phyloP scores from a whole-genome alignment of 1,284 basidiomycete genomes.

The Microbotryum saponariae region DNA sequence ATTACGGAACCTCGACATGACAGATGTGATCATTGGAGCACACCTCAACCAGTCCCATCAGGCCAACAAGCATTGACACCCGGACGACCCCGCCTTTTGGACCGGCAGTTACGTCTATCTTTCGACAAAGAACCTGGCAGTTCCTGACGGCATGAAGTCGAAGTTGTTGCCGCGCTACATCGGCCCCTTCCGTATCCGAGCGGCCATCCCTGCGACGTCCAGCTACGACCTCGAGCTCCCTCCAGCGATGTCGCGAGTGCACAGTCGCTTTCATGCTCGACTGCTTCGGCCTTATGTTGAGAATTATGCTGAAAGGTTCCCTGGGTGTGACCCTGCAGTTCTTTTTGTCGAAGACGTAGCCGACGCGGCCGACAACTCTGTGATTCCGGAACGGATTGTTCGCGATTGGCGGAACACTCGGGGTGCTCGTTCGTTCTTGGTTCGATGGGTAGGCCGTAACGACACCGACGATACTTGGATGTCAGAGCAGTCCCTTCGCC shows the following conservation, averaged over 20 bases:
- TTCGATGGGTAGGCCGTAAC: too few relatives aligned
- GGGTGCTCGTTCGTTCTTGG: too few relatives aligned
- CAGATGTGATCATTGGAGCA: conserved; percentile 8
- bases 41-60: conserved; percentile 3
- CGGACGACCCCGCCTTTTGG: neutral
- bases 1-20: neutral
- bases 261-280: too few relatives aligned
- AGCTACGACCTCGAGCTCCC: conserved; percentile 3
- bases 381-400: too few relatives aligned
- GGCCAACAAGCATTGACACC: neutral
- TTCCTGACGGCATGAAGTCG: neutral
- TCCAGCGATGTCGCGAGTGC: neutral
- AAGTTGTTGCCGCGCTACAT: conserved; percentile 8
- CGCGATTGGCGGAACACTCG: too few relatives aligned
- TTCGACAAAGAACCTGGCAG: neutral
- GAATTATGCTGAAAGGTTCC: too few relatives aligned
- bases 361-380: too few relatives aligned
- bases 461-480: too few relatives aligned
- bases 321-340: too few relatives aligned
- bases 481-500: too few relatives aligned
- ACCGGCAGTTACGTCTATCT: conserved; percentile 6
- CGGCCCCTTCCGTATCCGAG: conserved; percentile 1
- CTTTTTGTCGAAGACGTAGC: too few relatives aligned
- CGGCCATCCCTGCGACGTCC: neutral
- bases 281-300: too few relatives aligned